Conservation (phyloP, 495 filamentous ascomycete genomes). For the Penicillium lagena region DNA sequence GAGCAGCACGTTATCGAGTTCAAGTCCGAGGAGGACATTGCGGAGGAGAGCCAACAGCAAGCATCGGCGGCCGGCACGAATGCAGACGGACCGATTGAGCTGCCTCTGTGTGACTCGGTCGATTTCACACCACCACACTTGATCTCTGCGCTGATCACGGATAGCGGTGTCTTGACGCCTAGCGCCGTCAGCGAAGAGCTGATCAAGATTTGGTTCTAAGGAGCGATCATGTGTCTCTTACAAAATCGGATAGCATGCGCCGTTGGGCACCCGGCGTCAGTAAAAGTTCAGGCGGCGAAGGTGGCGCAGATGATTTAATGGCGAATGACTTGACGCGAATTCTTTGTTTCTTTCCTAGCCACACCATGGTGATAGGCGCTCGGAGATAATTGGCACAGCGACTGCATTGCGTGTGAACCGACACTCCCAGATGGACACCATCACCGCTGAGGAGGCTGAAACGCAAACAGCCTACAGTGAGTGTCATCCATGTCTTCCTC, state of each 20-base stretch:
- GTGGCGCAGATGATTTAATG: constrained; percentile 6
- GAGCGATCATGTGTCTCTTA: background rate
- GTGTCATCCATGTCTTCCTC: no score
- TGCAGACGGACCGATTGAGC: constrained; percentile 21
- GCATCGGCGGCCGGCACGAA: constrained; percentile 2
- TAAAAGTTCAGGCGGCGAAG: no score
- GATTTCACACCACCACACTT: constrained; percentile 85
- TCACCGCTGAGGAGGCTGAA: no score
- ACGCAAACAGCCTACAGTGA: no score
- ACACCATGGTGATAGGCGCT: no score
- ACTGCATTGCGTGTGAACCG: no score
- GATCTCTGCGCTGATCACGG: constrained; percentile 75
- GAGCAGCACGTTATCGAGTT: constrained; percentile 72
- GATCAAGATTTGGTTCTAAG: constrained; percentile 72
- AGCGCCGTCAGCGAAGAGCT: constrained; percentile 72
- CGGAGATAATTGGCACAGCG: no score
- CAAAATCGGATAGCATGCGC: background rate
- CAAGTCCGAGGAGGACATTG: constrained; percentile 45
- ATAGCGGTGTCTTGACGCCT: constrained; percentile 66
- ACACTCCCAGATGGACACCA: no score
- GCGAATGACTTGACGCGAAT: constrained; percentile 1
- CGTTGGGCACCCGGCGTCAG: no score
- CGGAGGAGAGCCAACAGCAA: constrained; percentile 32
- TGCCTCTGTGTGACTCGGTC: constrained; percentile 50
- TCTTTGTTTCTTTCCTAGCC: background rate